phyloP scores from a whole-genome alignment of 1,139 yeast species.

The Lodderomyces pseudojiufengensis region DNA sequence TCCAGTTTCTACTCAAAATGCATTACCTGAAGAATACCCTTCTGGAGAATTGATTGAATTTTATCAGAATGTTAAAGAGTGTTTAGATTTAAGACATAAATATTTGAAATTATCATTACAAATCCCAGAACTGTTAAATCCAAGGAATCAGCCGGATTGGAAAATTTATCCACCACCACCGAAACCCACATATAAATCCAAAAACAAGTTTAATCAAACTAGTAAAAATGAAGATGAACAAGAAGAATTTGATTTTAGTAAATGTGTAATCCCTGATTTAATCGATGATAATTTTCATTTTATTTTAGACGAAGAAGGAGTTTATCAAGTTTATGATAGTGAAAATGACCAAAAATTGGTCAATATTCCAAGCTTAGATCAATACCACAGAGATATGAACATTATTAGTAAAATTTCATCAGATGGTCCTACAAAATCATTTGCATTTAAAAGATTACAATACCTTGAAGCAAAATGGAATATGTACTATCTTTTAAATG shows the following conservation, averaged over 20 bases:
- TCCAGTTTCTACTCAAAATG: conserved; percentile 34
- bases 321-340: conserved; percentile 58
- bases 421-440: conserved; percentile 97
- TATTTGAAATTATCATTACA: conserved; percentile 74
- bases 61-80: conserved; percentile 64
- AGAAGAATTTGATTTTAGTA: conserved; percentile 55
- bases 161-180: conserved; percentile 91
- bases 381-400: conserved; percentile 80
- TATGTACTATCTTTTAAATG: conserved; percentile 79
- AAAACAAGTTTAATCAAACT: conserved; percentile 54
- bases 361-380: conserved; percentile 72
- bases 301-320: conserved; percentile 57
- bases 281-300: conserved; percentile 45
- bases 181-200: conserved; percentile 81
- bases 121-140: conserved; percentile 63
- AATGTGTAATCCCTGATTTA: conserved; percentile 63
- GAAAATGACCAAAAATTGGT: conserved; percentile 39
- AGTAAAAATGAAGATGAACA: conserved; percentile 29
- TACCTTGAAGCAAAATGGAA: conserved; percentile 97
- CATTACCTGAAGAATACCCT: conserved; percentile 63
- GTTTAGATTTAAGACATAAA: conserved; percentile 73
- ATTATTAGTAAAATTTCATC: conserved; percentile 68
- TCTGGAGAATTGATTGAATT: conserved; percentile 67
- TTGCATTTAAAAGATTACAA: conserved; percentile 90
- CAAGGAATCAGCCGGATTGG: conserved; percentile 76